Percentiles rank a stretch among this genome's conserved stretches.
Evolutionary conservation across 2,329 filamentous ascomycete species (phyloP).

Genomic region (Cryphonectria parasitica): DNA sequence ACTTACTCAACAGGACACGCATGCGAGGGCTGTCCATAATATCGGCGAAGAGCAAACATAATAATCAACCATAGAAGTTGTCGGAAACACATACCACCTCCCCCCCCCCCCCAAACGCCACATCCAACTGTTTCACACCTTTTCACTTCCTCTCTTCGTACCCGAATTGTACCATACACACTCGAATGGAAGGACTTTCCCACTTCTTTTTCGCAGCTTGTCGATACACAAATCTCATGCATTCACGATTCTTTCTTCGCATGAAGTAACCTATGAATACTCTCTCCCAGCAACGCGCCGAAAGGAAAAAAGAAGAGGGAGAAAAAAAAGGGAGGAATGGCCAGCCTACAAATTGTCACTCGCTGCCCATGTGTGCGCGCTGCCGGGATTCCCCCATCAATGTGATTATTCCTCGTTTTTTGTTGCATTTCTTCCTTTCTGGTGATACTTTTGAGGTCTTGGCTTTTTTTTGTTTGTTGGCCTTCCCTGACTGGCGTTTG

Average conservation of each 20-base stretch:
- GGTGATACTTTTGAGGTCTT: not conserved
- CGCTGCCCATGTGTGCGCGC: constrained; percentile 9
- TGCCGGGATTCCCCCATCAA: constrained; percentile 5
- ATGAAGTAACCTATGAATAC: constrained; percentile 26
- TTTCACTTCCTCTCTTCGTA: not conserved
- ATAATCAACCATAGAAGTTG: constrained; percentile 17
- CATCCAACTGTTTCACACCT: constrained; percentile 12
- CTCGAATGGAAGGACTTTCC: constrained; percentile 8
- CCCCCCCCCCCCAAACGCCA: too few species aligned
- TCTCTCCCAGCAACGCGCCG: constrained; percentile 18
- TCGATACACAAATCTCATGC: constrained; percentile 29
- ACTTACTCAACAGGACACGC: constrained; percentile 32
- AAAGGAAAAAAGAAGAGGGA: not conserved
- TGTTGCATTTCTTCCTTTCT: not conserved
- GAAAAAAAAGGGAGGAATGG: constrained; percentile 1
- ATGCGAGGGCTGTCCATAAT: constrained; percentile 37
- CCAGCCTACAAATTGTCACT: not conserved
- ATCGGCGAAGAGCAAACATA: constrained; percentile 35
- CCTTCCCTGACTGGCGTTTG: constrained; percentile 25
- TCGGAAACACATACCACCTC: not conserved
- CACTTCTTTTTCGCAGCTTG: constrained; percentile 20
- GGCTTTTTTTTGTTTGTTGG: constrained; percentile 1
- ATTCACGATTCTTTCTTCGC: constrained; percentile 26
- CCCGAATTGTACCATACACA: constrained; percentile 23
- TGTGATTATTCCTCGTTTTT: not conserved